phyloP scores from a whole-genome alignment of 75 land plant species.

The Chamaecyparis obtusa region DNA sequence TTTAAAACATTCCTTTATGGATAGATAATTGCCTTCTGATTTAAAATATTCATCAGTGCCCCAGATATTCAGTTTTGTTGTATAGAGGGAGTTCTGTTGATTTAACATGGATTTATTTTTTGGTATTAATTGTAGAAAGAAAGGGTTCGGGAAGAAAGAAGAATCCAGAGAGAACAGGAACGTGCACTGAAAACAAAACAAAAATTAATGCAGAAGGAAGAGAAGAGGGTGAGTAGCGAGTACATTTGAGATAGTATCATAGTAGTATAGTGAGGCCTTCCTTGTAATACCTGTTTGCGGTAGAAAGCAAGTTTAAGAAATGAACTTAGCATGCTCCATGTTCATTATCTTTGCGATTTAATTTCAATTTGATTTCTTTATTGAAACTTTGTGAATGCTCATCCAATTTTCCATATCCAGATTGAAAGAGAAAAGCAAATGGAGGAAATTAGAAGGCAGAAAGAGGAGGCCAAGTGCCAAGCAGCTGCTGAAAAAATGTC shows the following conservation, averaged over 20 bases:
- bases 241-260: neutral
- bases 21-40: neutral
- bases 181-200: neutral
- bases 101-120: neutral
- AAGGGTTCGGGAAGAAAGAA: constrained; percentile 4
- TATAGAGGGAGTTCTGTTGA: neutral
- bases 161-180: constrained; percentile 5
- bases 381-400: neutral
- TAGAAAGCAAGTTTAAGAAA: neutral
- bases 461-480: constrained; percentile 1
- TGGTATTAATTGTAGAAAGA: constrained; percentile 5
- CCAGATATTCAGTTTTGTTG: neutral
- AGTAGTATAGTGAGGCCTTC: neutral
- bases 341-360: neutral
- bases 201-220: neutral
- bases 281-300: neutral
- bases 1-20: neutral
- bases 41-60: neutral
- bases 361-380: neutral
- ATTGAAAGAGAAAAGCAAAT: constrained; percentile 3
- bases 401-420: neutral
- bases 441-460: constrained; percentile 7
- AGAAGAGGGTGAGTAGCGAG: constrained; percentile 9
- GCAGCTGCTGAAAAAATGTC: neutral
- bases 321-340: neutral